A percentile compares a stretch with the other conserved stretches of the same genome.
These are phyloP conservation scores for Teratosphaeria nubilosa DNA, from an alignment of 2,329 filamentous ascomycete species.

Conservation along the genomic window DNA sequence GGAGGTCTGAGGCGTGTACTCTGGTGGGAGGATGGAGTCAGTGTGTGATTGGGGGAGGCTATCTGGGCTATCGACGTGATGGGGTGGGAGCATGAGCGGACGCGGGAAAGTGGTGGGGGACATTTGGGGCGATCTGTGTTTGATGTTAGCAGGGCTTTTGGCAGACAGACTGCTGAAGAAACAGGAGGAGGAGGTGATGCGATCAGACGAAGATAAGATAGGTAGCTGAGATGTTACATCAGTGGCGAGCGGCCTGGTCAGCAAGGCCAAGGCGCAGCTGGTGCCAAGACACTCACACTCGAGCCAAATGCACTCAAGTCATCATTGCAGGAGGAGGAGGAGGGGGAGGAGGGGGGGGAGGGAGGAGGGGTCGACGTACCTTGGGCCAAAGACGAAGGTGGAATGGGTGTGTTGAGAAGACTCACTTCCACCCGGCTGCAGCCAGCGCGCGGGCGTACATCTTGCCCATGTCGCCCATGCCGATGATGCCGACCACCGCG, in stretches of 20 bases:
- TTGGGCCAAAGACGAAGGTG: not conserved
- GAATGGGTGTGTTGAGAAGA: conserved; percentile 7
- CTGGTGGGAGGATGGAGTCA: conserved; percentile 38
- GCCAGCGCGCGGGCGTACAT: conserved; percentile 91
- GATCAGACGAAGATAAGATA: conserved; percentile 81
- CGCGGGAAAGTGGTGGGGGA: no score
- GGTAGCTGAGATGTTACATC: conserved; percentile 99
- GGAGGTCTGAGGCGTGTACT: conserved; percentile 87
- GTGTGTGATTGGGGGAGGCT: not conserved
- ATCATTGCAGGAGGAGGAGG: conserved; percentile 55
- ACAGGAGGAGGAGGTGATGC: conserved; percentile 8
- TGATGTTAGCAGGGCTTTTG: not conserved
- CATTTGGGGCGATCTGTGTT: not conserved
- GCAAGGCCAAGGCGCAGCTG: conserved; percentile 62
- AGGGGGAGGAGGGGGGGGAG: not conserved
- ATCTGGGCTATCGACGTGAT: not conserved
- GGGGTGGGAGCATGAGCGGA: not conserved
- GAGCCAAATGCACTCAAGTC: conserved; percentile 99
- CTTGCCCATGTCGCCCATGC: conserved; percentile 98
- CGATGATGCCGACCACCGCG: conserved; percentile 85
- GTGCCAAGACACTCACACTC: conserved; percentile 66
- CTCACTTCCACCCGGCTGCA: conserved; percentile 93
- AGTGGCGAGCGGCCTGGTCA: conserved; percentile 58
- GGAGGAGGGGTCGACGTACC: not conserved
- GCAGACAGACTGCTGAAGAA: not conserved